Evolutionary conservation across 2,329 filamentous ascomycete species (phyloP), one percentile per base, ranked within the genome.

Genomic region (Fusarium decemcellulare): DNA sequence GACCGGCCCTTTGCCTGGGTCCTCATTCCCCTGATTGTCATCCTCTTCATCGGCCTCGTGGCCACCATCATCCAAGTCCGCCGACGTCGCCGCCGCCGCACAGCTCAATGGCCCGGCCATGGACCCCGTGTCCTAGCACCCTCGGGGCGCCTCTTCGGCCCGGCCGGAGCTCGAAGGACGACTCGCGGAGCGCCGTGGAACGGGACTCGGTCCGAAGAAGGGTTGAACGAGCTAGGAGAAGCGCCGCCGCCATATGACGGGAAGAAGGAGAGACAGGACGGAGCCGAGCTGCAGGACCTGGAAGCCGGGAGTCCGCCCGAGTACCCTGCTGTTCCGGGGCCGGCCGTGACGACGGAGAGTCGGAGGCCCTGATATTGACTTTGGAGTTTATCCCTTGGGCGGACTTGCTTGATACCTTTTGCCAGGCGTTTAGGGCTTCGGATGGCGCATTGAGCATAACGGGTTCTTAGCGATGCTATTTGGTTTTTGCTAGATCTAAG

Each of bases 151-250:
- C 43, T 63, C 12, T 32, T 53, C 50, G 30, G 52, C 42, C n/a
- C 37, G 53, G 48, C 34, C 18, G 61, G 64, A 43, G 52, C 39
- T 54, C 42, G 61, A 59, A 48, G 59, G 37, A 58, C 60, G n/a
- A 43, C 58, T 43, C 63, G 67, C 29, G 77, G 61, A 73, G 71
- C 71, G 52, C 54, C 81, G n/a, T 73, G 71, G 72, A 36, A 55
- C 40, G 67, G 65, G 4, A 59, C 71, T 8, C 68, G 67, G 40
- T 71, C 75, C 4, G 58, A 85, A 47, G 90, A 92, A 67, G 90
- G 90, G 0, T 77, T 91, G 59, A 85, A 92, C 74, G 89, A 91
- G 79, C 77, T 85, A 44, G 90, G 90, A 30, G 88, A 91, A 76
- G 88, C 89, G 10, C 90, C 90, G 52, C 90, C 90, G 50, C 88